Evolutionary conservation across 2,329 filamentous ascomycete genomes (phyloP), one percentile per base, ranked within the genome.

Genomic region (Penicillium sp.): DNA sequence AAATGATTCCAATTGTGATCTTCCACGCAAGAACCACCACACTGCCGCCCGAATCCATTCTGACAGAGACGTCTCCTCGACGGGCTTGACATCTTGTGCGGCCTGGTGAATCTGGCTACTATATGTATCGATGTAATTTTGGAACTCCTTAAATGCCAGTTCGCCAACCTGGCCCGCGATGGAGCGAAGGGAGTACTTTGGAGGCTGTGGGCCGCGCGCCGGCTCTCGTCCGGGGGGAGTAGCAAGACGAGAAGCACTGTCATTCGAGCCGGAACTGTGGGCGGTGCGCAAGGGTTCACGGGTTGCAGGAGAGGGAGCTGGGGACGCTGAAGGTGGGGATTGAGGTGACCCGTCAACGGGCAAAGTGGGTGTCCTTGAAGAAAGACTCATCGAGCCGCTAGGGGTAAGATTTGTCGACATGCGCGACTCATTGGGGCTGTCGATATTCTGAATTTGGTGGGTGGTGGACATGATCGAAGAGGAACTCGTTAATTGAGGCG

Each of bases 11-110:
- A 95, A 75, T 8, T 83, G 82, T 61, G 84, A 81, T 52, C 90
- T 83, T 18, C 90, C 90, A 57, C 82, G 85, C 39, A 95, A 65
- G 61, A 95, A 94, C 90, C 90, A 96, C 90, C 90, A 96, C 0
- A 88, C 73, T 3, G 82, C 84, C 25, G 83, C 84, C 49, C 87
- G 79, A 8, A 85, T 76, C 73, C 90, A 85, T 50, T 89, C 81
- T 40, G 78, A 75, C 0, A 85, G 76, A 0, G 81, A 73, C 43
- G 81, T 84, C 28, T 78, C 76, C 47, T 80, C 76, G 4, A 90
- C 65, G 0, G 87, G 82, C 53, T 81, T 83, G 28, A 84, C 75
- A 29, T 83, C 79, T 65, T 95, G 88, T 0, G 89, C 84, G 48
- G 90, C 87, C 38, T 91, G 69, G 34, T 82, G 77, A 63, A 95